Percentiles rank a stretch among this genome's conserved stretches.
phyloP scores from a whole-genome alignment of 176 grass and related monocot genomes.

The Juncus effusus region DNA sequence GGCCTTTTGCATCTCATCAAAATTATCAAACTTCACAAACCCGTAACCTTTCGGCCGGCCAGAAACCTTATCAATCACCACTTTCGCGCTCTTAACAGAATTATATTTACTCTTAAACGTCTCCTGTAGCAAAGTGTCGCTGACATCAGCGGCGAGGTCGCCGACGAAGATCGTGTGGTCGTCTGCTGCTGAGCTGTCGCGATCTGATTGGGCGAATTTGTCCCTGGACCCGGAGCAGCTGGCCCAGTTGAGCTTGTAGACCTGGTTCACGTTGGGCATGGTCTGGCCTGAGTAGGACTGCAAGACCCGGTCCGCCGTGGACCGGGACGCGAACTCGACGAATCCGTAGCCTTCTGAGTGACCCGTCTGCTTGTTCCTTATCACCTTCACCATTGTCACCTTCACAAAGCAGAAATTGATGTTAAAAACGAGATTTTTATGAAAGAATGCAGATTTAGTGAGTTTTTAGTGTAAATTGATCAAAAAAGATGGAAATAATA shows the following conservation, averaged over 20 bases:
- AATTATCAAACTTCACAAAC: constrained; percentile 75
- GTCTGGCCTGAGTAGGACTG: constrained; percentile 58
- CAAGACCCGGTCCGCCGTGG: constrained; percentile 66
- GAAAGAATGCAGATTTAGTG: constrained; percentile 8
- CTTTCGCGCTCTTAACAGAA: constrained; percentile 83
- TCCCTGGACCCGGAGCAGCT: constrained; percentile 59
- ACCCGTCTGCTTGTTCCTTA: constrained; percentile 74
- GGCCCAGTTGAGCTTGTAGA: constrained; percentile 87
- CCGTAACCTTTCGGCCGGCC: constrained; percentile 83
- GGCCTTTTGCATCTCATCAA: constrained; percentile 65
- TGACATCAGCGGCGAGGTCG: constrained; percentile 83
- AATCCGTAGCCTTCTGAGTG: constrained; percentile 89
- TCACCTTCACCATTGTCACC: constrained; percentile 71
- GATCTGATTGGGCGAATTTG: constrained; percentile 38
- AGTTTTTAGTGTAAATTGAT: not conserved
- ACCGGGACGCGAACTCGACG: constrained; percentile 64
- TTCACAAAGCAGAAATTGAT: constrained; percentile 26
- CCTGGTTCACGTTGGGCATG: constrained; percentile 55
- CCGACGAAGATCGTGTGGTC: constrained; percentile 92
- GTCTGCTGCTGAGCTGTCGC: constrained; percentile 20
- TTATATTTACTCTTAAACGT: constrained; percentile 54
- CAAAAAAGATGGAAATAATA: not conserved
- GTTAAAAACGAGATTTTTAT: constrained; percentile 1
- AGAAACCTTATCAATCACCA: constrained; percentile 68
- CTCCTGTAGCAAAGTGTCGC: constrained; percentile 65